phyloP scores from a whole-genome alignment of 257 asterid species.

The Paraleonurus japonicus region DNA sequence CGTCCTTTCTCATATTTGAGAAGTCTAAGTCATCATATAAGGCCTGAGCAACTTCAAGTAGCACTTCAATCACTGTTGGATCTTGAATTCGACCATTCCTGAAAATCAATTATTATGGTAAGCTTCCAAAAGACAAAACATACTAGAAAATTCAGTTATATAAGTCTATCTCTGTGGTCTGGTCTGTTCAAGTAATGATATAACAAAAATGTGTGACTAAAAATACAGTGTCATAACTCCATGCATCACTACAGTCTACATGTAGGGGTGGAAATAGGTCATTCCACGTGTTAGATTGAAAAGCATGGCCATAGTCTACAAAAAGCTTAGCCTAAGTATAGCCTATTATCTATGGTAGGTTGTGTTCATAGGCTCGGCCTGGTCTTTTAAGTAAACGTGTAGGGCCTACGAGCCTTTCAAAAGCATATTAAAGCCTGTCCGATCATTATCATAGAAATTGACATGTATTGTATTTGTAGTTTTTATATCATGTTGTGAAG shows the following conservation, averaged over 20 bases:
- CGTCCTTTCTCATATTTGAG: constrained; percentile 65
- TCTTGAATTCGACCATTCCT: constrained; percentile 61
- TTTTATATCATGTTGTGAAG: background rate
- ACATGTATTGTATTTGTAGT: background rate
- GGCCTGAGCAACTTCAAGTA: constrained; percentile 77
- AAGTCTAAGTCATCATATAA: constrained; percentile 66
- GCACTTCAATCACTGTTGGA: constrained; percentile 60
- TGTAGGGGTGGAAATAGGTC: background rate
- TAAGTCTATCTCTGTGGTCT: background rate
- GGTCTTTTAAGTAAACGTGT: background rate
- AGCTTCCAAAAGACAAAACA: constrained; percentile 16
- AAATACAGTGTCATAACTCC: background rate
- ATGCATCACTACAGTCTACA: constrained; percentile 8
- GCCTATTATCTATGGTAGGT: background rate
- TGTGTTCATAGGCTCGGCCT: background rate
- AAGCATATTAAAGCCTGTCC: background rate
- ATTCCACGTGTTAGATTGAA: background rate
- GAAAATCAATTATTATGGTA: constrained; percentile 9
- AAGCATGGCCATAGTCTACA: background rate
- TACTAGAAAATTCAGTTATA: constrained; percentile 16
- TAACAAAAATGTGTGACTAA: background rate
- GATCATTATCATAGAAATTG: too few relatives aligned
- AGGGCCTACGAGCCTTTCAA: background rate
- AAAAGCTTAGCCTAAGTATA: background rate
- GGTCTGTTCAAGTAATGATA: background rate